Percentiles rank a stretch among this genome's conserved stretches.
phyloP scores from a whole-genome alignment of 768 basidiomycete genomes.

The Clathrus columnatus region DNA sequence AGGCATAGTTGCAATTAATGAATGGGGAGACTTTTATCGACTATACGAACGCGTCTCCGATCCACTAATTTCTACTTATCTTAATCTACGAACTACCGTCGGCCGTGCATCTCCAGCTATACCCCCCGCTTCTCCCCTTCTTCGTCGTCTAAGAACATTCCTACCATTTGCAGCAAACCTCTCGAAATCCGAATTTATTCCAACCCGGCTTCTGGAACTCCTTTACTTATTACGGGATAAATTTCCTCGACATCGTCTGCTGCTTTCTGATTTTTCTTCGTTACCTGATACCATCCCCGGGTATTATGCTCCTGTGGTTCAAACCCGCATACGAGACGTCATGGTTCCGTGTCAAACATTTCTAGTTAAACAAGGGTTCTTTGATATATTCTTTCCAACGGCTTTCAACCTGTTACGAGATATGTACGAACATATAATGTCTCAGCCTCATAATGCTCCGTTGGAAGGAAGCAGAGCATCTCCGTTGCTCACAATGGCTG shows the following conservation, averaged over 20 bases:
- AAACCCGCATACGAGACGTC: constrained; percentile 69
- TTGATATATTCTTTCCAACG: constrained; percentile 99
- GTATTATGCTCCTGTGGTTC: constrained; percentile 81
- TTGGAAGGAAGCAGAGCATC: constrained; percentile 33
- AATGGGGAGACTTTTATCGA: constrained; percentile 72
- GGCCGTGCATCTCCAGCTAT: constrained; percentile 27
- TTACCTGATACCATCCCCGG: constrained; percentile 82
- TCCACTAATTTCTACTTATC: constrained; percentile 71
- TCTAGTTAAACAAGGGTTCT: constrained; percentile 90
- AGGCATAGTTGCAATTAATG: constrained; percentile 70
- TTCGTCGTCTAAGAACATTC: constrained; percentile 56
- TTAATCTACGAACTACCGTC: constrained; percentile 55
- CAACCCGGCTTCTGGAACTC: constrained; percentile 82
- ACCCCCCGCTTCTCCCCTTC: constrained; percentile 42
- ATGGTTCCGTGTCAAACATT: constrained; percentile 87
- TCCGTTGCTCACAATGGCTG: constrained; percentile 42
- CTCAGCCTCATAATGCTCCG: constrained; percentile 34
- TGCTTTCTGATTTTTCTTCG: constrained; percentile 87
- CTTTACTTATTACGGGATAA: constrained; percentile 70
- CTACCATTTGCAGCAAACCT: constrained; percentile 91
- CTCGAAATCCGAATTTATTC: constrained; percentile 80
- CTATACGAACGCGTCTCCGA: constrained; percentile 81
- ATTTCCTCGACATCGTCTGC: constrained; percentile 89
- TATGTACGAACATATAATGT: constrained; percentile 82
- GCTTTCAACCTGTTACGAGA: constrained; percentile 76